phyloP scores from a whole-genome alignment of 1,284 basidiomycete species.

The Trichosporon coremiiforme region DNA sequence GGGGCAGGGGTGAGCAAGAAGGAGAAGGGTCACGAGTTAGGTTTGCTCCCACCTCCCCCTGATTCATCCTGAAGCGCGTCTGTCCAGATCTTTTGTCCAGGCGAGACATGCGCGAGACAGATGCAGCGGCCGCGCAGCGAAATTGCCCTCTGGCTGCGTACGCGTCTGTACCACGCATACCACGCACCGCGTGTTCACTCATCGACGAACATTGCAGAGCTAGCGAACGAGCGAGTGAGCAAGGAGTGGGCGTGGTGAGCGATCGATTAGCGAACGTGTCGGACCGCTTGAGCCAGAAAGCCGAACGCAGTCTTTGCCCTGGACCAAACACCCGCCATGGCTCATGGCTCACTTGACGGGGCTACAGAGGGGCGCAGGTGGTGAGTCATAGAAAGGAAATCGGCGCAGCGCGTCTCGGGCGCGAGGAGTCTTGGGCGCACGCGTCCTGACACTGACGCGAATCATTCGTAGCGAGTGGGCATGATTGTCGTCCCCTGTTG shows the following conservation, averaged over 20 bases:
- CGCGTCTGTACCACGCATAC: background rate
- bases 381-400: constrained; percentile 1
- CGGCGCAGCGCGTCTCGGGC: no score
- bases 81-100: background rate
- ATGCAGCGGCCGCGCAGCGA: no score
- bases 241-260: background rate
- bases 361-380: no score
- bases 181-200: no score
- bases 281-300: no score
- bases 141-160: background rate
- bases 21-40: no score
- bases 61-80: background rate
- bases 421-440: no score
- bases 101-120: background rate
- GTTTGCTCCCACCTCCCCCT: constrained; percentile 6
- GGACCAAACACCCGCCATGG: background rate
- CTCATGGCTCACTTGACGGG: background rate
- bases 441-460: no score
- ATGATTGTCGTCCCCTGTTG: no score
- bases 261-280: background rate
- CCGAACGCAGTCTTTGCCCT: no score
- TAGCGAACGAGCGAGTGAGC: background rate
- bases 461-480: no score
- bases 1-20: background rate
- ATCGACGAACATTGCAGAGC: no score